These are phyloP conservation scores for Albophoma yamanashiensis DNA, from an alignment of 2,329 filamentous ascomycete species.

Conservation along the genomic window DNA sequence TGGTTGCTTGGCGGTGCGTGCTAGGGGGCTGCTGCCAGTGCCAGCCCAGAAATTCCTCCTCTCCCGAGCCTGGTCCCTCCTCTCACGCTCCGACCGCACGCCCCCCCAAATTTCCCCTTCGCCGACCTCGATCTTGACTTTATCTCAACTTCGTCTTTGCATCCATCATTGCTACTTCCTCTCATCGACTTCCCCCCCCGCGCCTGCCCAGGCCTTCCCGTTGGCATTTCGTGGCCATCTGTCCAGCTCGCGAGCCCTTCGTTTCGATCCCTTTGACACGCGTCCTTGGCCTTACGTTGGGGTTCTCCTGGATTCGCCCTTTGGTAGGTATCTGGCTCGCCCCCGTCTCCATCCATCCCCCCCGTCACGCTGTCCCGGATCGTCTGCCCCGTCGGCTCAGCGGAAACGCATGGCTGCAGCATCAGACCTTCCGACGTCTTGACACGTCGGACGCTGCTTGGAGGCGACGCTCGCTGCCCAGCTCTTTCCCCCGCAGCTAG, in stretches of 20 bases:
- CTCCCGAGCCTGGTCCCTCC: background rate
- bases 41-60: conserved; percentile 2
- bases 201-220: conserved; percentile 5
- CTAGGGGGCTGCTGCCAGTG: conserved; percentile 6
- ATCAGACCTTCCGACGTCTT: background rate
- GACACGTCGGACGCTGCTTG: background rate
- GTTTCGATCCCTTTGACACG: conserved; percentile 22
- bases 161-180: conserved; percentile 28
- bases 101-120: conserved; percentile 14
- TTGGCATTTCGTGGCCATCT: conserved; percentile 10
- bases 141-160: conserved; percentile 11
- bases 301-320: conserved; percentile 7
- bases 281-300: conserved; percentile 13
- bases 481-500: background rate
- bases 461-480: background rate
- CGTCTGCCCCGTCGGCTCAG: background rate
- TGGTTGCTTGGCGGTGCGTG: background rate
- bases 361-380: background rate
- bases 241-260: conserved; percentile 14
- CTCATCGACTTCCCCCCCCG: conserved; percentile 8
- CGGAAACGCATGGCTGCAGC: background rate
- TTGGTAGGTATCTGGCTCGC: conserved; percentile 2
- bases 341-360: background rate
- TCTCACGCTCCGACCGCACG: conserved; percentile 1
- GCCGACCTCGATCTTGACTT: conserved; percentile 10